phyloP scores from a whole-genome alignment of 169 alveolate species.

The Plasmodium ovale region DNA sequence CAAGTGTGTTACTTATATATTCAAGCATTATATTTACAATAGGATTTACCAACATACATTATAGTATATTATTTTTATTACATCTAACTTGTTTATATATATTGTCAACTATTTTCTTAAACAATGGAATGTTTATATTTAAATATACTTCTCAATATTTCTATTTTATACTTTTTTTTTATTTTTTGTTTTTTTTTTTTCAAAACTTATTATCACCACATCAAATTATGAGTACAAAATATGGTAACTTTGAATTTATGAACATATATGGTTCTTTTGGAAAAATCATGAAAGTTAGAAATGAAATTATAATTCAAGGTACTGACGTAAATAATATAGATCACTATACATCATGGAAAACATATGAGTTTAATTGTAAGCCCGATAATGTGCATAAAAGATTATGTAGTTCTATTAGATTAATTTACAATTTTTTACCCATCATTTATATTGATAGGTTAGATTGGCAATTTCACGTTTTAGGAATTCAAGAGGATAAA shows the following conservation, averaged over 20 bases:
- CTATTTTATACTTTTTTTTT: constrained; percentile 24
- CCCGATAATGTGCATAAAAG: constrained; percentile 40
- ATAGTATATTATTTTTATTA: not conserved
- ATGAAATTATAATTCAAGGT: constrained; percentile 37
- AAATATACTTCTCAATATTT: constrained; percentile 31
- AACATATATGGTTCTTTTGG: constrained; percentile 72
- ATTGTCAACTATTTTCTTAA: constrained; percentile 14
- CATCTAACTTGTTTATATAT: constrained; percentile 8
- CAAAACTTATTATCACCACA: constrained; percentile 52
- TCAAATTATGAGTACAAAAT: constrained; percentile 48
- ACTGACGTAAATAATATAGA: not conserved
- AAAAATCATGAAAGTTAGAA: constrained; percentile 22
- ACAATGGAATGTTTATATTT: constrained; percentile 19
- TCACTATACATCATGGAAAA: constrained; percentile 20
- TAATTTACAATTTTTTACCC: constrained; percentile 41
- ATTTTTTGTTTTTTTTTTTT: constrained; percentile 20
- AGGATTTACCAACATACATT: constrained; percentile 31
- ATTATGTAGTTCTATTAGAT: constrained; percentile 11
- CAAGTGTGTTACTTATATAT: not conserved
- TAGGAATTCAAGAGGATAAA: constrained; percentile 15
- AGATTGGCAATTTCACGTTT: constrained; percentile 52
- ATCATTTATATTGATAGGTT: constrained; percentile 57
- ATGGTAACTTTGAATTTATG: constrained; percentile 43
- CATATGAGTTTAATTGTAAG: constrained; percentile 49
- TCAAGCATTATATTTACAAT: constrained; percentile 13